Conservation (phyloP, 2,329 filamentous ascomycete genomes). For the Grosmannia serpens region DNA sequence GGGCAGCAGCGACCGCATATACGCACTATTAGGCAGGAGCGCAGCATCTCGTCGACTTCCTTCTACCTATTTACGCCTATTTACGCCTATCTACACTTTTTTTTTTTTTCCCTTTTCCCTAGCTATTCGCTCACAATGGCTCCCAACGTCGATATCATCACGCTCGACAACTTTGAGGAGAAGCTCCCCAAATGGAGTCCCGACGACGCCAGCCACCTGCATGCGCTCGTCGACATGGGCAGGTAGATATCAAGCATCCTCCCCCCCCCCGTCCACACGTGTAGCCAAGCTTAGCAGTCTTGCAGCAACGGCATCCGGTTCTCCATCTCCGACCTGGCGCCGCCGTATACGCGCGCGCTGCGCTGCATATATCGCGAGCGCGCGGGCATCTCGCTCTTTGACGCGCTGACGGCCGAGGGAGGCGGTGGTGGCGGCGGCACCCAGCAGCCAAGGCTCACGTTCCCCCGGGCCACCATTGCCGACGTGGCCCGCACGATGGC, state of each 20-base stretch:
- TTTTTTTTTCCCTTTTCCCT: neutral
- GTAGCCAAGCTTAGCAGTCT: neutral
- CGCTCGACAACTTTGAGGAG: slow-evolving; percentile 37
- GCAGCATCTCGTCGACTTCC: neutral
- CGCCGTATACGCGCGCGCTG: slow-evolving; percentile 59
- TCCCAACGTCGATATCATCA: slow-evolving; percentile 29
- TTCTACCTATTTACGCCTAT: neutral
- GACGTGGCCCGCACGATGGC: slow-evolving; percentile 55
- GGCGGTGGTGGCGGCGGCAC: neutral
- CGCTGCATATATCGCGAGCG: slow-evolving; percentile 69
- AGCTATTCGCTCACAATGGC: neutral
- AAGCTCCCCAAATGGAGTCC: slow-evolving; percentile 38
- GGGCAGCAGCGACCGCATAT: neutral
- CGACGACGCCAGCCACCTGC: slow-evolving; percentile 34
- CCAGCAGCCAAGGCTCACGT: slow-evolving; percentile 19
- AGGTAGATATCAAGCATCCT: slow-evolving; percentile 26
- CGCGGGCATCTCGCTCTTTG: slow-evolving; percentile 74
- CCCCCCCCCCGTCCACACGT: slow-evolving; percentile 4
- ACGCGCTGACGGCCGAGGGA: slow-evolving; percentile 46
- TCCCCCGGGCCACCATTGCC: slow-evolving; percentile 45
- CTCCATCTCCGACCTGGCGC: slow-evolving; percentile 72
- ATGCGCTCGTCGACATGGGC: slow-evolving; percentile 49
- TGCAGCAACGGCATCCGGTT: slow-evolving; percentile 83
- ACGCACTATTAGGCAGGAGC: neutral
- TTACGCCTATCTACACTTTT: no score